Evolutionary conservation across 2,329 filamentous ascomycete species (phyloP).

Genomic region (Claviceps capensis): DNA sequence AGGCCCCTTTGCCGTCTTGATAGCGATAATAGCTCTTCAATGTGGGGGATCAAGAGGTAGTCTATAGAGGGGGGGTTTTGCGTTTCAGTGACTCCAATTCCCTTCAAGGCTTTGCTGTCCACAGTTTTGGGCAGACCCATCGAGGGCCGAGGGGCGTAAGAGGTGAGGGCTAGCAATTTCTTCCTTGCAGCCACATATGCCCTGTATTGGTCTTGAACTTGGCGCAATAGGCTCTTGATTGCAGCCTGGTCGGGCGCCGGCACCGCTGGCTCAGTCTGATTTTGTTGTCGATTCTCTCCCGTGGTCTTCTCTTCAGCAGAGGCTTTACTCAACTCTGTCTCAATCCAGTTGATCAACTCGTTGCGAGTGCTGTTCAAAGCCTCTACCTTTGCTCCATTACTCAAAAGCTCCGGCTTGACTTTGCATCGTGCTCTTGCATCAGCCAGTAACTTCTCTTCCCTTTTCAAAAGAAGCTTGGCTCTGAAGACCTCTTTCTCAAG

Average conservation of each 20-base stretch:
- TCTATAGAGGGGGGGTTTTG: constrained; percentile 13
- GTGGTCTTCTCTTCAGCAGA: constrained; percentile 22
- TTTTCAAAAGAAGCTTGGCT: constrained; percentile 41
- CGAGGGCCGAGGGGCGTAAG: constrained; percentile 17
- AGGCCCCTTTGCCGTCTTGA: constrained; percentile 42
- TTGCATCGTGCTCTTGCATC: constrained; percentile 28
- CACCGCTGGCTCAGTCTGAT: constrained; percentile 10
- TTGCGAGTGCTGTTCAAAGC: constrained; percentile 43
- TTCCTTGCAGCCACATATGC: constrained; percentile 37
- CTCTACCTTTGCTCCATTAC: constrained; percentile 29
- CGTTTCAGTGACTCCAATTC: constrained; percentile 6
- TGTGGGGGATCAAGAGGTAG: constrained; percentile 41
- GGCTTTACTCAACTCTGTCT: constrained; percentile 44
- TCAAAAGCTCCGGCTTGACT: constrained; percentile 22
- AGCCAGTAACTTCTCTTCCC: constrained; percentile 41
- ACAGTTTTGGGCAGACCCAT: constrained; percentile 4
- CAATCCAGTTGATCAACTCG: constrained; percentile 52
- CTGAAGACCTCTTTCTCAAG: constrained; percentile 46
- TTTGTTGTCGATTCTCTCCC: constrained; percentile 13
- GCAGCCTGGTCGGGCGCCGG: constrained; percentile 12
- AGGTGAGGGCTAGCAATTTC: constrained; percentile 29
- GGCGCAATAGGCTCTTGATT: constrained; percentile 27
- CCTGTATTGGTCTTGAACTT: constrained; percentile 40
- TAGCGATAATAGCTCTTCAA: constrained; percentile 37
- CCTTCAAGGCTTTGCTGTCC: constrained; percentile 1